A percentile compares a stretch with the other conserved stretches of the same genome.
phyloP scores from a whole-genome alignment of 331 rosid species.

The Dryas integrifolia region DNA sequence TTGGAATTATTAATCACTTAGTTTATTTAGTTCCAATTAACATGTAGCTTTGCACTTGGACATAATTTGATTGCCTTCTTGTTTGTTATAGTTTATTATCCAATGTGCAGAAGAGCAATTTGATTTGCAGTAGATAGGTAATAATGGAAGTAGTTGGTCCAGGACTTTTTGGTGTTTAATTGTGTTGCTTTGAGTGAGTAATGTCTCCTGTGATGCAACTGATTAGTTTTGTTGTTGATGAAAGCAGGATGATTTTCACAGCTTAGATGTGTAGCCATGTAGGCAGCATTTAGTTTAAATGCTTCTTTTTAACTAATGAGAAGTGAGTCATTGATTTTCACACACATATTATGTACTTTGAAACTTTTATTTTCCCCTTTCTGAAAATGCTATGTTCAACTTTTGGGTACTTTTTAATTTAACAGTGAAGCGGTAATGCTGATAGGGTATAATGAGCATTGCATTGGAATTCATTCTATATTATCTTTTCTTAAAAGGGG shows the following conservation, averaged over 20 bases:
- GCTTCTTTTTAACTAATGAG: background rate
- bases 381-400: background rate
- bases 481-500: background rate
- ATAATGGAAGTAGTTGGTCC: background rate
- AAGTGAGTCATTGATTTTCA: background rate
- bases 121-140: background rate
- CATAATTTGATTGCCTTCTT: background rate
- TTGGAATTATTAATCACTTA: background rate
- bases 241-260: conserved; percentile 1
- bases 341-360: background rate
- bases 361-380: background rate
- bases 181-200: background rate
- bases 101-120: background rate
- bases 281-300: background rate
- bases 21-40: background rate
- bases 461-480: background rate
- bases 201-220: background rate
- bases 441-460: background rate
- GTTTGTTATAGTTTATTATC: background rate
- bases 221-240: conserved; percentile 5
- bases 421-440: background rate
- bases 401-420: background rate
- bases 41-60: background rate
- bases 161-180: background rate
- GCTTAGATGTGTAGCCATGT: background rate